These are phyloP conservation scores for Blastobotrys proliferans DNA, from an alignment of 1,139 yeast species.

Conservation along the genomic window DNA sequence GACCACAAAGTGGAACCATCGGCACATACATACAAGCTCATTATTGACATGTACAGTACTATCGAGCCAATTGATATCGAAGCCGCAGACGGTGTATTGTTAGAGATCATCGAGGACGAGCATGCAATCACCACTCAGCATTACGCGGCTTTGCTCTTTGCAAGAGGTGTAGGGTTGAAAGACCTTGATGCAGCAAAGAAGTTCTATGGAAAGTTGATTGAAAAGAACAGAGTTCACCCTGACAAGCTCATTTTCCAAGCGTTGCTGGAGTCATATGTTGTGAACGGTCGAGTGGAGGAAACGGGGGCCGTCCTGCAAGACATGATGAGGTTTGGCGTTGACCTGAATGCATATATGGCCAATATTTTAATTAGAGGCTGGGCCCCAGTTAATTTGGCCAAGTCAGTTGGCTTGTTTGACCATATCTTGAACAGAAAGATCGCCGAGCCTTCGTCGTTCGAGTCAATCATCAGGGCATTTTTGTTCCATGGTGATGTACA, in stretches of 20 bases:
- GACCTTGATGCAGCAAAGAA: constrained; percentile 35
- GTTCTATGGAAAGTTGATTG: constrained; percentile 33
- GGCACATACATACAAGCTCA: constrained; percentile 38
- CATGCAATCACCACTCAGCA: constrained; percentile 34
- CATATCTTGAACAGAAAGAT: constrained; percentile 24
- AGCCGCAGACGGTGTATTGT: constrained; percentile 37
- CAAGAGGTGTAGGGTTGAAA: constrained; percentile 37
- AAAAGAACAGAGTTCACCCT: constrained; percentile 32
- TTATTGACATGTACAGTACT: constrained; percentile 38
- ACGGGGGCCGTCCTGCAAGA: constrained; percentile 34
- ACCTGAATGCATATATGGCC: constrained; percentile 37
- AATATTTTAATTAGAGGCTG: constrained; percentile 38
- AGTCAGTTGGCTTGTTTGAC: constrained; percentile 35
- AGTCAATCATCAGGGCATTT: constrained; percentile 36
- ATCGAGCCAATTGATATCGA: constrained; percentile 34
- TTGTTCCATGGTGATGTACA: constrained; percentile 27
- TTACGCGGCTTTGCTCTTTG: constrained; percentile 38
- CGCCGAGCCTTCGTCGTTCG: constrained; percentile 39
- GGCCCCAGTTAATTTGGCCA: constrained; percentile 33
- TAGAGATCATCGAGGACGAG: constrained; percentile 31
- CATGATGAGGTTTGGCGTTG: constrained; percentile 36
- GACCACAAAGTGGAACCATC: constrained; percentile 33
- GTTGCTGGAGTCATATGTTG: constrained; percentile 38
- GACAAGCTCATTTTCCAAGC: constrained; percentile 40
- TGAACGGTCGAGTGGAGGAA: constrained; percentile 31